Base-by-base conservation (phyloP, 1,284 basidiomycete genomes). In the Sporisorium scitamineum region DNA sequence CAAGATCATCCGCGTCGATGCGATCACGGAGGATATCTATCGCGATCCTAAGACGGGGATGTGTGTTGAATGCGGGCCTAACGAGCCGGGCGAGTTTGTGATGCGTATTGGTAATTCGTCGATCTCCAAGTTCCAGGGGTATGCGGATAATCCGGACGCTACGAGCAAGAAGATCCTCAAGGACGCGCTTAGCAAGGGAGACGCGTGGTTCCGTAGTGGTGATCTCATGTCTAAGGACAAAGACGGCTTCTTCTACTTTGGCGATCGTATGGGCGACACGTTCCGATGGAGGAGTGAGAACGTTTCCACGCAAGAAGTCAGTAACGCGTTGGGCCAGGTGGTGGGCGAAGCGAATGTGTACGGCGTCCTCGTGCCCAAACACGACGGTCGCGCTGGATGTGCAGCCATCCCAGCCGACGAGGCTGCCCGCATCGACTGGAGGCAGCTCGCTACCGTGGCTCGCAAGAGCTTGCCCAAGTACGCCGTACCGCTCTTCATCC, bases 361-460 rank as follows among this genome's bases (percentile, higher is more conserved):
- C 59, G 85, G 85, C 20, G 85, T 86, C 9, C 66, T 84, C 10
- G 85, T 86, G 0, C 85, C 85, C 29, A 52, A 63, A 3, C 81
- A 86, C 67, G 85, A 86, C 44, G 85, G 85, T 5, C 72, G 85
- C 5, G 85, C 85, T 4, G 85, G 85, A 8, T 86, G 85, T 58
- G 85, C 83, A 3, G 85, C 85, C 7, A 84, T 86, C 41, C 85
- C 85, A 5, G 26, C 55, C 16, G 58, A 70, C 41, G 50, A 57
- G 11, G 47, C 61, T 1, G 39, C 54, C 1, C 32, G 51, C 7
- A n/a, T 85, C 37, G 84, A 86, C 74, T 77, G 75, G 4, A 69
- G 55, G 13, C 27, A 44, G n/a, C 74, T 86, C n/a, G 78, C 80
- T 6, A 5, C 16, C 6, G 79, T 81, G 37, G 85, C 81, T 0